phyloP scores from a whole-genome alignment of 2,329 filamentous ascomycete genomes.

The Ilyonectria mors-panacis region DNA sequence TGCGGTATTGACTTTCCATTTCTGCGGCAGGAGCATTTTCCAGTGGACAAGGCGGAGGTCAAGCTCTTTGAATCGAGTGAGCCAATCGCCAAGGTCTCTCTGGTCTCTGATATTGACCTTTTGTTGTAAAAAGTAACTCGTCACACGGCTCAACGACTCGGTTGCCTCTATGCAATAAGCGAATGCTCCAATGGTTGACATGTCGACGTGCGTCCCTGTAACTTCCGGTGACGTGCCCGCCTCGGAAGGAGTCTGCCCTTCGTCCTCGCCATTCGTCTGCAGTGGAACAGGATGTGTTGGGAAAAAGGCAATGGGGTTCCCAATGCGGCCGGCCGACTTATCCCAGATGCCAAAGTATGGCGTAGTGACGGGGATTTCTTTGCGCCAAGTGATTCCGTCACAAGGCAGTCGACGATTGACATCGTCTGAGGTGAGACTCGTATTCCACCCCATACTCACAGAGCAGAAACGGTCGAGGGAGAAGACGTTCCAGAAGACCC shows the following conservation, averaged over 20 bases:
- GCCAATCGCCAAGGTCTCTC: conserved; percentile 56
- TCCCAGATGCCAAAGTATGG: conserved; percentile 61
- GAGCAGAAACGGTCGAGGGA: conserved; percentile 53
- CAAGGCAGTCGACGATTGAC: conserved; percentile 55
- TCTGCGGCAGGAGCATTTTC: conserved; percentile 40
- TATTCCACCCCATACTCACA: conserved; percentile 55
- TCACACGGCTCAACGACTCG: conserved; percentile 59
- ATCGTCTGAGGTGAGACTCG: conserved; percentile 53
- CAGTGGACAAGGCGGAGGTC: conserved; percentile 59
- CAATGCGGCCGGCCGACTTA: conserved; percentile 51
- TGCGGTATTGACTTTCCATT: conserved; percentile 40
- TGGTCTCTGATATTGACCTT: conserved; percentile 54
- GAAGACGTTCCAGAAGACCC: conserved; percentile 57
- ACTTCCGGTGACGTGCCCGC: conserved; percentile 31
- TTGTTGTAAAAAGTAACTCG: conserved; percentile 60
- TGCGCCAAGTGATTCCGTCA: conserved; percentile 57
- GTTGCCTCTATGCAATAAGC: conserved; percentile 61
- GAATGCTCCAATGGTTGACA: conserved; percentile 58
- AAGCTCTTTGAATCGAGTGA: conserved; percentile 61
- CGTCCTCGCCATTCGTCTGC: conserved; percentile 14
- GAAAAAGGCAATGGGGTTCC: conserved; percentile 52
- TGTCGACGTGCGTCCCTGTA: conserved; percentile 44
- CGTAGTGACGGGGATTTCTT: conserved; percentile 53
- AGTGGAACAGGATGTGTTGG: conserved; percentile 35
- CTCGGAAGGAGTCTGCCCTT: conserved; percentile 27